A percentile compares a stretch with the other conserved stretches of the same genome.
Evolutionary conservation across 2,329 filamentous ascomycete species (phyloP).

Genomic region (Monosporascus sp.): DNA sequence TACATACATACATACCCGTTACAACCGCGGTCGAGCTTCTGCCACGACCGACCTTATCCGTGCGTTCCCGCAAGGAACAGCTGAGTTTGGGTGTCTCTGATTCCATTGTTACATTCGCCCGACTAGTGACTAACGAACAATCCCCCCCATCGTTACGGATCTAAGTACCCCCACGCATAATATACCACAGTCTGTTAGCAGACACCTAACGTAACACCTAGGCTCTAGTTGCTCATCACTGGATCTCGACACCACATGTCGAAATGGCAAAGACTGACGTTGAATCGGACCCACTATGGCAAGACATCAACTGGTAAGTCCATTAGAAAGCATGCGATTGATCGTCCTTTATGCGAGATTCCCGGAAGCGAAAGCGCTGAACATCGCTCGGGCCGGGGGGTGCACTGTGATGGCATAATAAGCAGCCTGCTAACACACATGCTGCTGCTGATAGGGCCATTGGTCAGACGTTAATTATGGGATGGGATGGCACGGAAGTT

Average conservation of each 20-base stretch:
- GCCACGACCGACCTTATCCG: too few relatives aligned
- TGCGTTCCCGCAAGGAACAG: not conserved
- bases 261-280: slow-evolving; percentile 37
- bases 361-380: not conserved
- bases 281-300: slow-evolving; percentile 61
- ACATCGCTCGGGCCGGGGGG: not conserved
- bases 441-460: slow-evolving; percentile 50
- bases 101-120: slow-evolving; percentile 9
- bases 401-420: slow-evolving; percentile 5
- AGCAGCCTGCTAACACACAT: slow-evolving; percentile 14
- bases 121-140: not conserved
- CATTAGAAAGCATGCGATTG: not conserved
- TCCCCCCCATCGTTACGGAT: not conserved
- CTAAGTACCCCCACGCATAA: not conserved
- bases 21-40: too few relatives aligned
- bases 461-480: slow-evolving; percentile 76
- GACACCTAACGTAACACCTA: slow-evolving; percentile 1
- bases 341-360: not conserved
- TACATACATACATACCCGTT: too few relatives aligned
- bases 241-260: slow-evolving; percentile 17
- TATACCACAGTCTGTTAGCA: not conserved
- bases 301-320: slow-evolving; percentile 69
- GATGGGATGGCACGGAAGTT: slow-evolving; percentile 78
- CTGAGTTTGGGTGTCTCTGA: not conserved
- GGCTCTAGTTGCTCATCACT: slow-evolving; percentile 18